These are phyloP conservation scores for Coniella vitis DNA, from an alignment of 2,329 filamentous ascomycete species.

Conservation along the genomic window DNA sequence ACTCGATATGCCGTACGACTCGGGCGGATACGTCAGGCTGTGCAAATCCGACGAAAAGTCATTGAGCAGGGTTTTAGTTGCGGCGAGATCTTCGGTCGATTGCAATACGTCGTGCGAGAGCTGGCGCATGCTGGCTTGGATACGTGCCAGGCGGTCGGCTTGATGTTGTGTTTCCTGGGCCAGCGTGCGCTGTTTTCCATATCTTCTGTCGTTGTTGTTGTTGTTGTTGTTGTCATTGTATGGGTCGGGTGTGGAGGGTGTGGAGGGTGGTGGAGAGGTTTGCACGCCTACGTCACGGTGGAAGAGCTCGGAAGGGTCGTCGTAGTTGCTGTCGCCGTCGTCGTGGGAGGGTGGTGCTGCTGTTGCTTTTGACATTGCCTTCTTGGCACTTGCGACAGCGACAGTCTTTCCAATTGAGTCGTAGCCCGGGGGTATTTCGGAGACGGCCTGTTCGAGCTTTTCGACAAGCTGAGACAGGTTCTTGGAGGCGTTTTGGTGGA, in stretches of 20 bases:
- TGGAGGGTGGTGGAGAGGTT: constrained; percentile 51
- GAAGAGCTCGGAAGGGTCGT: constrained; percentile 71
- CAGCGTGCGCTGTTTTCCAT: no score
- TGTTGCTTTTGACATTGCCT: no score
- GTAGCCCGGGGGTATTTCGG: constrained; percentile 44
- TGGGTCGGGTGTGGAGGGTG: constrained; percentile 20
- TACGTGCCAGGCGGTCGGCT: constrained; percentile 32
- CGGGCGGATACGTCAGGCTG: constrained; percentile 42
- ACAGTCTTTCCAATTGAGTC: constrained; percentile 20
- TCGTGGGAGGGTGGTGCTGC: constrained; percentile 14
- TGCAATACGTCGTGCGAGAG: constrained; percentile 37
- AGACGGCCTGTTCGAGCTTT: constrained; percentile 51
- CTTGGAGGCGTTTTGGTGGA: constrained; percentile 40
- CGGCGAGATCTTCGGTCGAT: constrained; percentile 42
- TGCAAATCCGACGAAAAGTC: constrained; percentile 62
- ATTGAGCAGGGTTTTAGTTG: constrained; percentile 46
- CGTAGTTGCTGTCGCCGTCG: constrained; percentile 38
- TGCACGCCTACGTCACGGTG: constrained; percentile 77
- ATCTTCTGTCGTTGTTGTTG: no score
- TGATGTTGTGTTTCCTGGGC: constrained; percentile 29
- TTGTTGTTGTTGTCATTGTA: constrained; percentile 4
- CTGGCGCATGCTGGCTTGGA: constrained; percentile 36
- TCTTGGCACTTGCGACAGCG: constrained; percentile 8
- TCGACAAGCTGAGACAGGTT: constrained; percentile 40
- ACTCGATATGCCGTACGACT: constrained; percentile 30